Evolutionary conservation across 179 eudicot genomes (phyloP).

Genomic region (Silene vulgaris): DNA sequence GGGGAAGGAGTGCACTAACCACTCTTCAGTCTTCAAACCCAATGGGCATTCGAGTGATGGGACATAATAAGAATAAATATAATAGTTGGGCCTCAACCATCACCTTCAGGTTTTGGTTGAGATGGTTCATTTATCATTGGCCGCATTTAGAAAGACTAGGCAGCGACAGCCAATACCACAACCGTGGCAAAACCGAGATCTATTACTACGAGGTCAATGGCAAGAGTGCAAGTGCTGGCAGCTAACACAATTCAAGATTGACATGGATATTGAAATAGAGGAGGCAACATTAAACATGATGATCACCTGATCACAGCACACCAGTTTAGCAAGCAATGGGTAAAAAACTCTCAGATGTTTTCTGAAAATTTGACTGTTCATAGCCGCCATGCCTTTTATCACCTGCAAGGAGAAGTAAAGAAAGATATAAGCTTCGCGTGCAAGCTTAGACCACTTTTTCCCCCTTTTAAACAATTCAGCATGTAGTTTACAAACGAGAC

Average conservation of each 20-base stretch:
- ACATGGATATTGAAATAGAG: neutral
- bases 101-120: too few species aligned
- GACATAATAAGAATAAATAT: too few species aligned
- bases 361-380: slow-evolving; percentile 71
- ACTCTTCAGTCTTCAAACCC: too few species aligned
- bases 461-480: too few species aligned
- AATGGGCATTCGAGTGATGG: too few species aligned
- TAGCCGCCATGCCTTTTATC: slow-evolving; percentile 76
- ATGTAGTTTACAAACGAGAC: neutral
- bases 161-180: neutral
- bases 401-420: slow-evolving; percentile 50
- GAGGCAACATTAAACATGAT: slow-evolving; percentile 10
- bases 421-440: slow-evolving; percentile 3
- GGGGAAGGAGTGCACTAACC: too few species aligned
- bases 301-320: slow-evolving; percentile 96
- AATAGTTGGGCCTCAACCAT: too few species aligned
- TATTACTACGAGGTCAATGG: neutral
- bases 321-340: slow-evolving; percentile 84
- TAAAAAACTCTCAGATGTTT: slow-evolving; percentile 84
- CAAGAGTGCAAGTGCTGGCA: neutral
- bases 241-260: neutral
- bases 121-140: neutral
- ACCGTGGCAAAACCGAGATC: neutral
- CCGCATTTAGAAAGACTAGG: neutral
- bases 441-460: neutral